Evolutionary conservation across 2,329 filamentous ascomycete genomes (phyloP).

Genomic region (Alternaria angustiovoidea): DNA sequence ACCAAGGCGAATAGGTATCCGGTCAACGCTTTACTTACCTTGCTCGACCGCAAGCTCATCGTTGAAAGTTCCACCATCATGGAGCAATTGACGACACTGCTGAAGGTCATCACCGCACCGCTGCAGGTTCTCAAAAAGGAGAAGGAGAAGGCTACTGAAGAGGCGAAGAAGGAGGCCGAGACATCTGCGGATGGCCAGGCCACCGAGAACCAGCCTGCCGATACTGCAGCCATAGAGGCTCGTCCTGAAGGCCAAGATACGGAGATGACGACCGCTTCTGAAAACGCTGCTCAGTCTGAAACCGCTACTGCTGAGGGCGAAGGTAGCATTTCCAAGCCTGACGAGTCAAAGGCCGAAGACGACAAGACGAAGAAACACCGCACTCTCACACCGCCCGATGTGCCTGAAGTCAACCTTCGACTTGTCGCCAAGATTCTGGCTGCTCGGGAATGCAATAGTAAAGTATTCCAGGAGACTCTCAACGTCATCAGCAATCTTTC

Average conservation of each 20-base stretch:
- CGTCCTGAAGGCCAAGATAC: constrained; percentile 32
- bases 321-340: constrained; percentile 39
- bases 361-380: constrained; percentile 62
- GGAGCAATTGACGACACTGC: constrained; percentile 86
- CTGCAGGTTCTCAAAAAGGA: constrained; percentile 85
- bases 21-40: constrained; percentile 85
- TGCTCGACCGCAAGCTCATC: constrained; percentile 92
- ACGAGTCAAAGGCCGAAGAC: constrained; percentile 44
- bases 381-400: constrained; percentile 78
- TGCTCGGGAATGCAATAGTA: constrained; percentile 93
- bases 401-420: constrained; percentile 88
- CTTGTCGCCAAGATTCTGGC: constrained; percentile 97
- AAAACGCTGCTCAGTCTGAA: constrained; percentile 48
- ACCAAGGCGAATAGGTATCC: constrained; percentile 85
- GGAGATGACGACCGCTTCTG: constrained; percentile 45
- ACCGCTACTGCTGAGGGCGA: constrained; percentile 25
- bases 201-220: constrained; percentile 27
- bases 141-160: constrained; percentile 69
- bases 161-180: constrained; percentile 48
- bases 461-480: constrained; percentile 96
- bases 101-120: constrained; percentile 88
- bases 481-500: constrained; percentile 99
- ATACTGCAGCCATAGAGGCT: constrained; percentile 17
- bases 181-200: constrained; percentile 28
- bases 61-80: constrained; percentile 98